Conservation (phyloP, 2,329 filamentous ascomycete genomes). For the Neurospora sp. region DNA sequence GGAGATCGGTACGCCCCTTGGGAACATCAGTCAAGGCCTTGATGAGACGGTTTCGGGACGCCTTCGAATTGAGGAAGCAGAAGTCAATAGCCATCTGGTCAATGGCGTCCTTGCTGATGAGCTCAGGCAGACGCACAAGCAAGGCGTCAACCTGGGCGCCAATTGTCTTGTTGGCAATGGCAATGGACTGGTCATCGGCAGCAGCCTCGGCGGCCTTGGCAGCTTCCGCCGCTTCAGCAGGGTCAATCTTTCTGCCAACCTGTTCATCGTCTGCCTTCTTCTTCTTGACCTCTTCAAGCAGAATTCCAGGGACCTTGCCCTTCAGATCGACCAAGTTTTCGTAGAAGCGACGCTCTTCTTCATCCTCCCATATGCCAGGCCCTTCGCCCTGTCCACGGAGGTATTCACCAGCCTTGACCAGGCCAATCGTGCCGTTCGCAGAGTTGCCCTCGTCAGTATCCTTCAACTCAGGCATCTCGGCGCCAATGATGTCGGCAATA, state of each 20-base stretch:
- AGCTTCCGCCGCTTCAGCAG: conserved; percentile 36
- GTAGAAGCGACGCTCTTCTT: conserved; percentile 95
- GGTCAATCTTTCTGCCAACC: conserved; percentile 64
- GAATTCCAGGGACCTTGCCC: conserved; percentile 86
- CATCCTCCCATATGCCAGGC: conserved; percentile 95
- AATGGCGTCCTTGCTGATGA: conserved; percentile 83
- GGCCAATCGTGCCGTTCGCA: conserved; percentile 71
- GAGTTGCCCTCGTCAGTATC: conserved; percentile 65
- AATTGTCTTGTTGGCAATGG: conserved; percentile 95
- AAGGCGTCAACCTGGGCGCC: conserved; percentile 93
- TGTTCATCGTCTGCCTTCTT: conserved; percentile 86
- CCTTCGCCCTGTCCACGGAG: conserved; percentile 82
- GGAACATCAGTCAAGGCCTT: conserved; percentile 92
- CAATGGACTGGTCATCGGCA: conserved; percentile 76
- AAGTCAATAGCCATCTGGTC: conserved; percentile 94
- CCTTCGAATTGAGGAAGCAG: conserved; percentile 97
- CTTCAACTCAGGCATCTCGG: conserved; percentile 88
- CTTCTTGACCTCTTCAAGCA: conserved; percentile 91
- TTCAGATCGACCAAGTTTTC: conserved; percentile 93
- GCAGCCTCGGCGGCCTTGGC: conserved; percentile 43
- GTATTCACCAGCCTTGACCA: conserved; percentile 91
- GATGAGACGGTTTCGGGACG: conserved; percentile 85
- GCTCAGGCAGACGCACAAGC: conserved; percentile 75
- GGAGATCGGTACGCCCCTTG: conserved; percentile 82
- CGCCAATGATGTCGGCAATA: conserved; percentile 76